phyloP scores from a whole-genome alignment of 139 green algal genomes.

The Auxenochlorella pyrenoidosa region DNA sequence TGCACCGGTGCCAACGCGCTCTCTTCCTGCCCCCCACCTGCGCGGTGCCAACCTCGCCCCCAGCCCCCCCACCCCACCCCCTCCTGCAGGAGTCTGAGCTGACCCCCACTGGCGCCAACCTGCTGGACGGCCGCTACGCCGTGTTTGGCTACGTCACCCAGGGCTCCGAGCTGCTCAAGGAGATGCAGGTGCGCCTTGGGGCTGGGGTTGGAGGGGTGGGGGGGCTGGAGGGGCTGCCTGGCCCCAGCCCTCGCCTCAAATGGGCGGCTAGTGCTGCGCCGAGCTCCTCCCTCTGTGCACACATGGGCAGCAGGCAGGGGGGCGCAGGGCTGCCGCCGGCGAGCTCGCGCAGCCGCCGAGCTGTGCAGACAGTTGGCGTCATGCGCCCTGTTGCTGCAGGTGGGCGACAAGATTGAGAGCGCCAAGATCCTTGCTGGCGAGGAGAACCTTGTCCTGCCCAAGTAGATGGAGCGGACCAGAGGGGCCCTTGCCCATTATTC shows the following conservation, averaged over 20 bases:
- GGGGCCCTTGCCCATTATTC: too few relatives aligned
- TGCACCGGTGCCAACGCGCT: neutral
- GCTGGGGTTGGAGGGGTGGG: neutral
- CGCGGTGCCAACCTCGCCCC: too few relatives aligned
- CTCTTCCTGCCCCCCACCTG: too few relatives aligned
- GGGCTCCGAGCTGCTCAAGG: constrained; percentile 57
- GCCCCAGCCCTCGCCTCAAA: too few relatives aligned
- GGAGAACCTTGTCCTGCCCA: constrained; percentile 70
- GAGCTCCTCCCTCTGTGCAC: too few relatives aligned
- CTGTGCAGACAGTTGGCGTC: too few relatives aligned
- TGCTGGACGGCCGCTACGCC: constrained; percentile 97
- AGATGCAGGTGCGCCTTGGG: constrained; percentile 42
- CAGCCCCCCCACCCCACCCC: too few relatives aligned
- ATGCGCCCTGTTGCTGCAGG: constrained; percentile 46
- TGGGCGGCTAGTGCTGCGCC: too few relatives aligned
- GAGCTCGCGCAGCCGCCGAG: too few relatives aligned
- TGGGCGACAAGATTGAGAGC: constrained; percentile 89
- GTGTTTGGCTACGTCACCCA: constrained; percentile 97
- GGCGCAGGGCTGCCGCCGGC: too few relatives aligned
- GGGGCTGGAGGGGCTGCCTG: neutral
- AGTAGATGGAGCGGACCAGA: too few relatives aligned
- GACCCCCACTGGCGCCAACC: constrained; percentile 95
- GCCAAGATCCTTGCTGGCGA: constrained; percentile 82
- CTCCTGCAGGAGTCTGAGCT: constrained; percentile 92
- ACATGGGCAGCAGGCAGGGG: too few relatives aligned